A percentile compares a stretch with the other conserved stretches of the same genome.
These are phyloP conservation scores for Claviceps sp. DNA, from an alignment of 2,329 filamentous ascomycete genomes.

Conservation along the genomic window DNA sequence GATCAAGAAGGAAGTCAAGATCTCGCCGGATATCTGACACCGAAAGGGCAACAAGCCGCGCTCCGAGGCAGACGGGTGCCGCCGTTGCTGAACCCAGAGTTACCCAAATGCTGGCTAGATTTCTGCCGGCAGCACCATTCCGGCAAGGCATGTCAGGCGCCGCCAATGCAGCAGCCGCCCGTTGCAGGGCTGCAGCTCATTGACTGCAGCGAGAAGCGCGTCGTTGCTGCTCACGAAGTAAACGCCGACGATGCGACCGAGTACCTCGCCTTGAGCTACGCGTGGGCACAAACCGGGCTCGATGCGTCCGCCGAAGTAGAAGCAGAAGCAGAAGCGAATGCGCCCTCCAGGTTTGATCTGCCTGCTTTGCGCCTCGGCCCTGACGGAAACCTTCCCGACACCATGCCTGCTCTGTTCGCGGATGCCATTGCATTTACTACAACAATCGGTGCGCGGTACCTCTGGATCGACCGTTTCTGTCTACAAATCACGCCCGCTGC, in stretches of 20 bases:
- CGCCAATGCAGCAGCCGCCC: slow-evolving; percentile 5
- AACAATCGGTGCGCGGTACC: slow-evolving; percentile 21
- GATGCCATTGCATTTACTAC: slow-evolving; percentile 21
- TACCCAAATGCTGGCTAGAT: slow-evolving; percentile 21
- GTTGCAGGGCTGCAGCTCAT: slow-evolving; percentile 19
- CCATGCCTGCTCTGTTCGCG: slow-evolving; percentile 17
- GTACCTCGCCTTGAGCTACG: slow-evolving; percentile 25
- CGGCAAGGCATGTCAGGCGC: slow-evolving; percentile 11
- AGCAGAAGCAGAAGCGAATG: too few relatives aligned
- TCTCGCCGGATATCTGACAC: slow-evolving; percentile 6
- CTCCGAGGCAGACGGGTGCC: slow-evolving; percentile 21
- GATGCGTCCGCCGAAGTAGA: slow-evolving; percentile 7
- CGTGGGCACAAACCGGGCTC: slow-evolving; percentile 13
- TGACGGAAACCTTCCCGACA: slow-evolving; percentile 11
- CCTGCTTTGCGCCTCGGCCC: neutral
- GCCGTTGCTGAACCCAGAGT: slow-evolving; percentile 15
- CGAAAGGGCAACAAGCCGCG: slow-evolving; percentile 6
- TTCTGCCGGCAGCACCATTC: slow-evolving; percentile 20
- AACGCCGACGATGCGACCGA: slow-evolving; percentile 9
- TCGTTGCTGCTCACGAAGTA: slow-evolving; percentile 18
- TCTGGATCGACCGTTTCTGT: slow-evolving; percentile 26
- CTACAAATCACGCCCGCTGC: slow-evolving; percentile 16
- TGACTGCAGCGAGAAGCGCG: slow-evolving; percentile 16
- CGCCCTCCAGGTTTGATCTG: neutral
- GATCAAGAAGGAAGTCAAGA: slow-evolving; percentile 13